phyloP scores from a whole-genome alignment of 1,284 basidiomycete genomes.

The Trametes polyzona region DNA sequence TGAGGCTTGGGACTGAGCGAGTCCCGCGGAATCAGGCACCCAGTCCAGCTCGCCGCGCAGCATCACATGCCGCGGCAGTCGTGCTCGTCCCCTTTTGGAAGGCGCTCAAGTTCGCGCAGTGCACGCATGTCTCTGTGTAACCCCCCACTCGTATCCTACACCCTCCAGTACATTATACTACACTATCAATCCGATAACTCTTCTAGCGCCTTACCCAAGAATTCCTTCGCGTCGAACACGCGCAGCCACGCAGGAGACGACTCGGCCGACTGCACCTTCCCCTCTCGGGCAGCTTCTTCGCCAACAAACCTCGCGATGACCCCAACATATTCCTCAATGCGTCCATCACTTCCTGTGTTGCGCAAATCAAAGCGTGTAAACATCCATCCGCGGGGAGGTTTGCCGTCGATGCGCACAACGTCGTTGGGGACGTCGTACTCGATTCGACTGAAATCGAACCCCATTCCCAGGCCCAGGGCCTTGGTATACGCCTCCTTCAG shows the following conservation, averaged over 20 bases:
- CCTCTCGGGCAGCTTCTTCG: constrained; percentile 7
- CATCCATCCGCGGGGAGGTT: constrained; percentile 62
- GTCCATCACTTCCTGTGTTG: constrained; percentile 26
- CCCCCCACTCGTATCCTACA: too few species aligned
- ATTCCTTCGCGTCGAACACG: constrained; percentile 27
- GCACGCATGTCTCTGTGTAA: too few species aligned
- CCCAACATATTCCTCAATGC: constrained; percentile 59
- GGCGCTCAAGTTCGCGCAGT: constrained; percentile 9
- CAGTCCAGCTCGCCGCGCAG: constrained; percentile 14
- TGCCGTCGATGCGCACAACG: constrained; percentile 59
- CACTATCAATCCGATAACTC: constrained; percentile 33
- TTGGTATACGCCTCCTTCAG: constrained; percentile 89
- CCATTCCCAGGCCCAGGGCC: constrained; percentile 79
- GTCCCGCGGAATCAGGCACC: constrained; percentile 3
- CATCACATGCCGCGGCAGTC: constrained; percentile 15
- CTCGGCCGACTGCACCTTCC: background rate
- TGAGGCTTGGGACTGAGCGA: constrained; percentile 6
- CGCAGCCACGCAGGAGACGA: constrained; percentile 26
- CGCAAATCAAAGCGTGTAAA: constrained; percentile 61
- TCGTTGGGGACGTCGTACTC: constrained; percentile 62
- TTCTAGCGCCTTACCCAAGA: constrained; percentile 42
- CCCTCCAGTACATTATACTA: background rate
- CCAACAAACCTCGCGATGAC: constrained; percentile 58
- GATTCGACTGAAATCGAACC: constrained; percentile 76
- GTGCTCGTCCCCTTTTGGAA: constrained; percentile 16